Base-by-base conservation (phyloP, 2,329 filamentous ascomycete genomes). In the Diaporthe australafricana region DNA sequence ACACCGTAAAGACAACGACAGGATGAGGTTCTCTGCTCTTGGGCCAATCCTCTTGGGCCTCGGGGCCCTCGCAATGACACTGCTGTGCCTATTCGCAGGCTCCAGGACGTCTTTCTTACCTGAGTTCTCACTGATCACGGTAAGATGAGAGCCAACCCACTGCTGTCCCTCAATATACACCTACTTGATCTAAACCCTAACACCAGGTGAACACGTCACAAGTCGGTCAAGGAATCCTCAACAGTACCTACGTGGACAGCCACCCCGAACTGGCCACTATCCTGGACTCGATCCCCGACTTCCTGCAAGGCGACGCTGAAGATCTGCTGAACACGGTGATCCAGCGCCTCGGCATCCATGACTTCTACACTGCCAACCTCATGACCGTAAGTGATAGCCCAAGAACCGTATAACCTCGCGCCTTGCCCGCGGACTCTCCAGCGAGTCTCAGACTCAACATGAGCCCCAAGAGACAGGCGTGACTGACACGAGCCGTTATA, bases 11-110 rank as follows among this genome's bases (percentile, higher is more conserved):
- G n/a, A n/a, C 45, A 12, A 38, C 45, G 30, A 65, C 53, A 69
- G 32, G 66, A 69, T 69, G 66, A 60, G 66, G 50, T 60, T 69
- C 53, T 69, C 66, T 69, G 66, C 66, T 30, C 55, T 69, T 27
- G 66, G 53, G 2, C 66, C 66, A 7, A 11, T 57, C 22, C 17
- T 69, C 7, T 12, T 69, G 42, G 30, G 66, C 30, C 53, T 69
- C 3, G 66, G 66, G 45, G 66, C 66, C 22, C 30, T 69, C 8
- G 38, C 45, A 35, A 35, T 69, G 48, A 69, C 66, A 30, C 35
- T 69, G 35, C 20, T 69, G 30, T 69, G 66, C 40, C 53, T 69
- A 16, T 69, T 69, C 16, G 66, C 66, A 40, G 66, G 53, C n/a
- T 60, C 66, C 27, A 69, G 40, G 17, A 60, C 53, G 16, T 60